A percentile compares a stretch with the other conserved stretches of the same genome.
Evolutionary conservation across 192 early-diverging fungal genomes (phyloP).

Genomic region (Paraglomus brasilianum): DNA sequence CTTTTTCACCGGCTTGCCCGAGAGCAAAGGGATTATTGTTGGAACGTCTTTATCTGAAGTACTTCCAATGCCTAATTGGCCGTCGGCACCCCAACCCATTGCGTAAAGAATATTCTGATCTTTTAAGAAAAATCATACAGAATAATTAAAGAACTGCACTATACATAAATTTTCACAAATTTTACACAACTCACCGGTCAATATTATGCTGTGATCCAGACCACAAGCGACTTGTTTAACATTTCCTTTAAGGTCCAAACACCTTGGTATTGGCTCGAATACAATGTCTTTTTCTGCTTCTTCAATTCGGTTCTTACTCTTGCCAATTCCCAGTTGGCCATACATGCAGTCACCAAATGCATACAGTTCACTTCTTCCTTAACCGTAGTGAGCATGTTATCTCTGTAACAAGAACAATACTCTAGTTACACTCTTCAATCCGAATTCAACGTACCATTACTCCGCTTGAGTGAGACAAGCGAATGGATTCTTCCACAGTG

Average conservation of each 20-base stretch:
- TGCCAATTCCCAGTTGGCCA: constrained; percentile 62
- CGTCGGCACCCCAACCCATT: constrained; percentile 80
- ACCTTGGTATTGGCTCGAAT: constrained; percentile 36
- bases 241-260: constrained; percentile 30
- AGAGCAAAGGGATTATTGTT: constrained; percentile 45
- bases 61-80: constrained; percentile 65
- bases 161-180: not conserved
- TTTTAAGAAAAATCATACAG: not conserved
- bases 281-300: constrained; percentile 16
- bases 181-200: constrained; percentile 54
- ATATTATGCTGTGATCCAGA: constrained; percentile 64
- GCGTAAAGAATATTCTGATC: constrained; percentile 54
- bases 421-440: not conserved
- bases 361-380: constrained; percentile 35
- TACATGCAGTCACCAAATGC: constrained; percentile 68
- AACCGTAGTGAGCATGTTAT: not conserved
- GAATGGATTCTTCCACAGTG: not conserved
- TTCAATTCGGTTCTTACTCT: constrained; percentile 35
- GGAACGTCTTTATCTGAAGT: constrained; percentile 46
- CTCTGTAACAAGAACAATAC: not conserved
- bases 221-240: constrained; percentile 63
- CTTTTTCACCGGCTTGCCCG: constrained; percentile 37
- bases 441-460: not conserved
- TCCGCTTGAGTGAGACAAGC: not conserved
- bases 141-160: not conserved